Percentiles rank a stretch among this genome's conserved stretches.
Conservation (phyloP, 140 eudicot species). For the Flaveria floridana region DNA sequence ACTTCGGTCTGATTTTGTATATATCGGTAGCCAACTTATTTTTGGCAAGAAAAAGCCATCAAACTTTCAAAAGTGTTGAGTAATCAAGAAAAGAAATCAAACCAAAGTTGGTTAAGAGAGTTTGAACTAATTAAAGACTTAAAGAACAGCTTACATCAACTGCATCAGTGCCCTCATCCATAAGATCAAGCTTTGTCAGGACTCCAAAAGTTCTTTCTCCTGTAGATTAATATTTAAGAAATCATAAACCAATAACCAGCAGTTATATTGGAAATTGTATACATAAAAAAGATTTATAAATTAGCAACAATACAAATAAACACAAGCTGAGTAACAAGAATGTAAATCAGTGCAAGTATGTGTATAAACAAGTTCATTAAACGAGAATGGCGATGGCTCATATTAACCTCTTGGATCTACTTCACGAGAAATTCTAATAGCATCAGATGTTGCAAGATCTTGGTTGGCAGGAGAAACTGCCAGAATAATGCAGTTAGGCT, state of each 20-base stretch:
- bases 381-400: background rate
- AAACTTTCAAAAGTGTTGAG: background rate
- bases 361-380: background rate
- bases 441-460: conserved; percentile 15
- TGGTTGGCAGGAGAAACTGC: conserved; percentile 13
- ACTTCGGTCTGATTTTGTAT: background rate
- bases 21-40: background rate
- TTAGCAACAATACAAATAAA: background rate
- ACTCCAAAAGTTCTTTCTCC: conserved; percentile 12
- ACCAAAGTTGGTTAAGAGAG: background rate
- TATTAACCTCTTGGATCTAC: conserved; percentile 4
- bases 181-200: conserved; percentile 2
- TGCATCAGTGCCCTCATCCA: conserved; percentile 10
- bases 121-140: background rate
- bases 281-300: background rate
- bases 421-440: conserved; percentile 6
- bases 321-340: background rate
- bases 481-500: conserved; percentile 13
- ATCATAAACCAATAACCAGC: background rate
- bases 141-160: conserved; percentile 1
- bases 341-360: background rate
- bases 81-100: background rate
- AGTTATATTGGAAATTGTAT: background rate
- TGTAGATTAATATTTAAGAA: background rate
- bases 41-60: background rate